A percentile compares a stretch with the other conserved stretches of the same genome.
Evolutionary conservation across 1,284 basidiomycete species (phyloP).

Genomic region (Pholiota adiposa): DNA sequence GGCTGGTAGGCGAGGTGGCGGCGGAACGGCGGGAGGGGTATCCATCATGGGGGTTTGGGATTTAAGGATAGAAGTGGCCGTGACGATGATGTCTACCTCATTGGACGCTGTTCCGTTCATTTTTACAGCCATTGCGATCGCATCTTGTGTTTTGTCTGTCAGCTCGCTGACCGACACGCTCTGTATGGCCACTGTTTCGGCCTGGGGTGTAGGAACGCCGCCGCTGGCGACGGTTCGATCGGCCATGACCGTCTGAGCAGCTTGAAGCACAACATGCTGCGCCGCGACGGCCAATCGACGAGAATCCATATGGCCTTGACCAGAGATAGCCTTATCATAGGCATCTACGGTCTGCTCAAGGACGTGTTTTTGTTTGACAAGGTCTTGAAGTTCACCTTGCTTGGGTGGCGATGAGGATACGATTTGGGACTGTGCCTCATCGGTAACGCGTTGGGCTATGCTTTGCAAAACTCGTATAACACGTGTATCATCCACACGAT

Average conservation of each 20-base stretch:
- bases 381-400: slow-evolving; percentile 60
- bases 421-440: slow-evolving; percentile 71
- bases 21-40: slow-evolving; percentile 15
- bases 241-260: slow-evolving; percentile 60
- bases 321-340: slow-evolving; percentile 67
- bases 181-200: slow-evolving; percentile 46
- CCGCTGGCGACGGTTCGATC: slow-evolving; percentile 43
- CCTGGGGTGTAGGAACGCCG: slow-evolving; percentile 36
- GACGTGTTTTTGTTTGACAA: slow-evolving; percentile 80
- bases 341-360: slow-evolving; percentile 77
- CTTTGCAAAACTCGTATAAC: slow-evolving; percentile 77
- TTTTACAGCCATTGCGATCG: slow-evolving; percentile 71
- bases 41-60: slow-evolving; percentile 33
- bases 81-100: slow-evolving; percentile 70
- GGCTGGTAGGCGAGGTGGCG: slow-evolving; percentile 15
- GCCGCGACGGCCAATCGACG: slow-evolving; percentile 67
- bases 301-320: slow-evolving; percentile 47
- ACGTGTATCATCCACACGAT: slow-evolving; percentile 46
- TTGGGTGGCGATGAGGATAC: slow-evolving; percentile 53
- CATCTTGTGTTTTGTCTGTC: slow-evolving; percentile 75
- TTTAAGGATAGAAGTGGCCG: slow-evolving; percentile 63
- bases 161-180: slow-evolving; percentile 78
- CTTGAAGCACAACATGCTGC: slow-evolving; percentile 78
- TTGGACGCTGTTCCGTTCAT: slow-evolving; percentile 63
- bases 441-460: slow-evolving; percentile 74